These are phyloP conservation scores for Pholiota conissans DNA, from an alignment of 768 basidiomycete genomes.

Conservation along the genomic window DNA sequence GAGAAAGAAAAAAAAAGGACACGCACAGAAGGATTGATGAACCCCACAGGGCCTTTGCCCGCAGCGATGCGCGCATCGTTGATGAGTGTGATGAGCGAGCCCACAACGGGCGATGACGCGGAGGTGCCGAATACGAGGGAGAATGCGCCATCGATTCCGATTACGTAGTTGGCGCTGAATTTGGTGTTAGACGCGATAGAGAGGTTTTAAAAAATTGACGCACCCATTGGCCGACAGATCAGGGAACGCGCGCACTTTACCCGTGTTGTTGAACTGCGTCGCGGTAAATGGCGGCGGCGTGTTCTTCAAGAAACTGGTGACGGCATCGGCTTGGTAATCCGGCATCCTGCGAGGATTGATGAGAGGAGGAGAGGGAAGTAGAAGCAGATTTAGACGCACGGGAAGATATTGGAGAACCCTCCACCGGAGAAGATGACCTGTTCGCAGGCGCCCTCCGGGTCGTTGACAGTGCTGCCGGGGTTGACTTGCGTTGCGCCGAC, in stretches of 20 bases:
- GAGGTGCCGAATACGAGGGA: slow-evolving; percentile 49
- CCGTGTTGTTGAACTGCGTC: slow-evolving; percentile 46
- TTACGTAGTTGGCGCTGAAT: neutral
- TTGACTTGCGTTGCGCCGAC: slow-evolving; percentile 54
- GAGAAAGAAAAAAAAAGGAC: slow-evolving; percentile 1
- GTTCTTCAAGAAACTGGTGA: slow-evolving; percentile 36
- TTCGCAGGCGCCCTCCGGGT: slow-evolving; percentile 47
- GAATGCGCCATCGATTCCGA: slow-evolving; percentile 39
- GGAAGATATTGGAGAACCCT: slow-evolving; percentile 49
- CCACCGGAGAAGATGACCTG: slow-evolving; percentile 49
- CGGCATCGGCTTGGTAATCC: slow-evolving; percentile 42
- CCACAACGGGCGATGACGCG: slow-evolving; percentile 48
- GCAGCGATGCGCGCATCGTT: slow-evolving; percentile 50
- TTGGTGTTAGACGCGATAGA: neutral
- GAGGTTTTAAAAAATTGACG: slow-evolving; percentile 29
- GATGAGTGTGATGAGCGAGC: slow-evolving; percentile 48
- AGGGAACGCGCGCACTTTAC: slow-evolving; percentile 48
- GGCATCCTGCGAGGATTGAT: slow-evolving; percentile 28
- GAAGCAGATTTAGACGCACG: slow-evolving; percentile 27
- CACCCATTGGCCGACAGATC: slow-evolving; percentile 54
- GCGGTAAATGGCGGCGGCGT: slow-evolving; percentile 40
- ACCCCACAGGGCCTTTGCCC: slow-evolving; percentile 46
- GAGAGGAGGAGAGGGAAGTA: no score
- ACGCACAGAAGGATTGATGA: slow-evolving; percentile 45
- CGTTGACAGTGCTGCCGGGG: slow-evolving; percentile 40